These are phyloP conservation scores for Pleurotus tuoliensis DNA, from an alignment of 768 basidiomycete genomes.

Conservation along the genomic window DNA sequence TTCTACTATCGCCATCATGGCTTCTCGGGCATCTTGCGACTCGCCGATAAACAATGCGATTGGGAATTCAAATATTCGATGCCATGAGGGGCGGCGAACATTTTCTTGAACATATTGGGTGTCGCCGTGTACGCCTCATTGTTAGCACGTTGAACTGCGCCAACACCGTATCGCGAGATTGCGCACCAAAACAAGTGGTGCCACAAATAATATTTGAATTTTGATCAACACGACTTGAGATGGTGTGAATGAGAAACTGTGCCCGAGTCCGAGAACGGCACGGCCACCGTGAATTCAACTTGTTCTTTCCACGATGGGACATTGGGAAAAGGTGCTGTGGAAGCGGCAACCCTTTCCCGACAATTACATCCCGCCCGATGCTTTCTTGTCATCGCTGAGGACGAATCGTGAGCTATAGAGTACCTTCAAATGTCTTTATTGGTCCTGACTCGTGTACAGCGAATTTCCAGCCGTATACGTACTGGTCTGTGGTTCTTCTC, in stretches of 20 bases:
- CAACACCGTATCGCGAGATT: background rate
- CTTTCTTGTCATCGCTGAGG: constrained; percentile 75
- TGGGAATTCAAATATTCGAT: background rate
- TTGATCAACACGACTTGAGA: no score
- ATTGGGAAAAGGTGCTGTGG: constrained; percentile 81
- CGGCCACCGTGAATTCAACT: no score
- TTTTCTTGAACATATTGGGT: background rate
- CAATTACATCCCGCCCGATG: constrained; percentile 72
- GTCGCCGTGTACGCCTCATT: background rate
- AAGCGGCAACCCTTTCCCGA: constrained; percentile 72
- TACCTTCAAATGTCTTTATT: background rate
- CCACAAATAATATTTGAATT: no score
- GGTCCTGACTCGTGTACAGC: constrained; percentile 36
- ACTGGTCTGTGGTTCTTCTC: constrained; percentile 65
- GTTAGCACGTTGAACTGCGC: background rate
- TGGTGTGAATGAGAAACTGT: no score
- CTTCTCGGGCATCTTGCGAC: constrained; percentile 2
- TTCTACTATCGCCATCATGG: background rate
- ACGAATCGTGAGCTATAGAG: constrained; percentile 63
- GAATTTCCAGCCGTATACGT: constrained; percentile 77
- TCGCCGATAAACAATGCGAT: background rate
- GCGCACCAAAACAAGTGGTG: background rate
- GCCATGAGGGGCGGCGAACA: constrained; percentile 5
- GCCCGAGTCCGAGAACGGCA: no score
- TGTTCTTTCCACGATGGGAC: background rate